phyloP scores from a whole-genome alignment of 129 eudicot genomes.

The Flaveria linearis region DNA sequence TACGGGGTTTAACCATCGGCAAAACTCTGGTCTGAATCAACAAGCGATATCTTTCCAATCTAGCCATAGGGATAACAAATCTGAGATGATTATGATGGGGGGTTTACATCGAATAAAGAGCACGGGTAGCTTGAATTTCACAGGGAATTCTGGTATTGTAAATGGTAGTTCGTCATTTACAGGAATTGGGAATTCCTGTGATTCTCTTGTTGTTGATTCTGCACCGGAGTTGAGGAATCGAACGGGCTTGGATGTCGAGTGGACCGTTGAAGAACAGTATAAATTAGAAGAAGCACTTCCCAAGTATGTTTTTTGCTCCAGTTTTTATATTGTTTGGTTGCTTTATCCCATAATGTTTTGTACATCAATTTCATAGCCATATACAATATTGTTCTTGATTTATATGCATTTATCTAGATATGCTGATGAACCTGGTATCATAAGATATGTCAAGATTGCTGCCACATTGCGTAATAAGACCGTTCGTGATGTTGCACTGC shows the following conservation, averaged over 20 bases:
- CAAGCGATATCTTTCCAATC: constrained; percentile 55
- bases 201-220: constrained; percentile 59
- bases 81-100: constrained; percentile 56
- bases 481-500: constrained; percentile 94
- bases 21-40: constrained; percentile 34
- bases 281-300: constrained; percentile 82
- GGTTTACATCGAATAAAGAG: constrained; percentile 34
- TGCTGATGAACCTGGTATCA: constrained; percentile 71
- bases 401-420: constrained; percentile 46
- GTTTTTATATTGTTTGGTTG: no score
- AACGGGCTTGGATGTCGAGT: constrained; percentile 64
- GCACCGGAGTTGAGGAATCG: constrained; percentile 64
- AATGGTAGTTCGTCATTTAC: constrained; percentile 11
- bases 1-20: constrained; percentile 46
- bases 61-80: constrained; percentile 41
- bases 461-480: constrained; percentile 81
- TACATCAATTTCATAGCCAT: background rate
- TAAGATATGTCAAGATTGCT: constrained; percentile 85
- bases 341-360: background rate
- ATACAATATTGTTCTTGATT: constrained; percentile 1
- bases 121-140: constrained; percentile 35
- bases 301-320: constrained; percentile 49
- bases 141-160: constrained; percentile 34
- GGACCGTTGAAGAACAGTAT: constrained; percentile 86
- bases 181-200: constrained; percentile 40